Conservation (phyloP, 2,329 filamentous ascomycete genomes). For the Fusarium buharicum region DNA sequence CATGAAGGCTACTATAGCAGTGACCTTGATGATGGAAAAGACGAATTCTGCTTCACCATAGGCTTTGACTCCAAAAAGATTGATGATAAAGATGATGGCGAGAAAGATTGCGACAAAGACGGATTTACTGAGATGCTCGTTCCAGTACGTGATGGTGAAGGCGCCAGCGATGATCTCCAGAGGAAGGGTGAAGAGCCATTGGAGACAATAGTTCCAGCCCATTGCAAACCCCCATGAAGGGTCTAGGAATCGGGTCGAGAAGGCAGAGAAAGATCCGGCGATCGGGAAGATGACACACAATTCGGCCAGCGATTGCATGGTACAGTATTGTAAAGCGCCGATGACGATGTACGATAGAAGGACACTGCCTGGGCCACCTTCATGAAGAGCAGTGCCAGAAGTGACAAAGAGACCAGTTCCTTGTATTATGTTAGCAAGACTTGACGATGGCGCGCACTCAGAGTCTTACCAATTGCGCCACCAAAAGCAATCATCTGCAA, state of each 20-base stretch:
- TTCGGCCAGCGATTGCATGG: slow-evolving; percentile 90
- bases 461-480: slow-evolving; percentile 77
- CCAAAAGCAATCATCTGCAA: slow-evolving; percentile 98
- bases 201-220: slow-evolving; percentile 93
- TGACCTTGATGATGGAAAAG: slow-evolving; percentile 86
- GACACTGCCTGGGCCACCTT: slow-evolving; percentile 80
- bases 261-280: slow-evolving; percentile 90
- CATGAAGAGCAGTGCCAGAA: slow-evolving; percentile 75
- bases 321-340: slow-evolving; percentile 89
- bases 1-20: slow-evolving; percentile 90
- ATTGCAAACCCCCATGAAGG: slow-evolving; percentile 95
- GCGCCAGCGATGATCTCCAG: slow-evolving; percentile 88
- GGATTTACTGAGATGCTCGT: slow-evolving; percentile 68
- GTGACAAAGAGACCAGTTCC: slow-evolving; percentile 91
- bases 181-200: slow-evolving; percentile 86
- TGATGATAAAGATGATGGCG: slow-evolving; percentile 78
- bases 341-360: slow-evolving; percentile 81
- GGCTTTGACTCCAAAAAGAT: slow-evolving; percentile 88
- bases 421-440: slow-evolving; percentile 43
- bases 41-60: slow-evolving; percentile 92
- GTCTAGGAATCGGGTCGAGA: slow-evolving; percentile 93
- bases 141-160: slow-evolving; percentile 86
- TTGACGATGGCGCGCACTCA: no score
- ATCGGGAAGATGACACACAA: slow-evolving; percentile 91
- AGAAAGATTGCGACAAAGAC: slow-evolving; percentile 89